Conservation (phyloP, 2,329 filamentous ascomycete species). For the Monosporascus sp. region DNA sequence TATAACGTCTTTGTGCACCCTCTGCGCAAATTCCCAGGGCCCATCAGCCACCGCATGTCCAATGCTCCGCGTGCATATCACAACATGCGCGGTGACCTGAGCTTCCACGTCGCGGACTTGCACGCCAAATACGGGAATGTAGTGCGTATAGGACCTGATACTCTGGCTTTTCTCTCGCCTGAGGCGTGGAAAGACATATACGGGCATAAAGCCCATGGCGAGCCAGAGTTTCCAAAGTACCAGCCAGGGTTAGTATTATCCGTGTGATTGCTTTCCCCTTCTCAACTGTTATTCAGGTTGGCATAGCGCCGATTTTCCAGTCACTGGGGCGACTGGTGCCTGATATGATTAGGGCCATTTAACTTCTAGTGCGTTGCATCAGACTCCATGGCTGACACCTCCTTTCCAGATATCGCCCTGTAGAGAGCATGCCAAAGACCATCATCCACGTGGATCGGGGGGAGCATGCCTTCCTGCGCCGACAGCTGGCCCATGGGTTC, state of each 20-base stretch:
- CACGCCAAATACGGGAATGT: conserved; percentile 1
- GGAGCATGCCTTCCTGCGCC: not conserved
- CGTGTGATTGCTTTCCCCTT: not conserved
- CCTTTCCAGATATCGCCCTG: not conserved
- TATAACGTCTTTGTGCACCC: conserved; percentile 2
- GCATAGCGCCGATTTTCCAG: too few species aligned
- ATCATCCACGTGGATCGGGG: not conserved
- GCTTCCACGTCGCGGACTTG: not conserved
- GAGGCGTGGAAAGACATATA: conserved; percentile 4
- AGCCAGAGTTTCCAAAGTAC: not conserved
- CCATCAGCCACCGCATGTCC: not conserved
- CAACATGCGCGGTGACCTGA: not conserved
- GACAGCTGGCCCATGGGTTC: not conserved
- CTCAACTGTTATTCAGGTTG: too few species aligned
- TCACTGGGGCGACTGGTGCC: too few species aligned
- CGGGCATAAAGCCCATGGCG: not conserved
- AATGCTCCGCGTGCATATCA: not conserved
- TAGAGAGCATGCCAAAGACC: not conserved
- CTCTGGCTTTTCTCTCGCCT: not conserved
- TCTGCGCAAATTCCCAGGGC: conserved; percentile 1
- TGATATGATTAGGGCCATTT: too few species aligned
- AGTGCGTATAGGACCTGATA: not conserved
- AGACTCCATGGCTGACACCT: not conserved
- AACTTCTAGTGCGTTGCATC: too few species aligned
- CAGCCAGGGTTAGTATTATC: not conserved